These are phyloP conservation scores for Calycina herbarum DNA, from an alignment of 2,329 filamentous ascomycete species.

Conservation along the genomic window DNA sequence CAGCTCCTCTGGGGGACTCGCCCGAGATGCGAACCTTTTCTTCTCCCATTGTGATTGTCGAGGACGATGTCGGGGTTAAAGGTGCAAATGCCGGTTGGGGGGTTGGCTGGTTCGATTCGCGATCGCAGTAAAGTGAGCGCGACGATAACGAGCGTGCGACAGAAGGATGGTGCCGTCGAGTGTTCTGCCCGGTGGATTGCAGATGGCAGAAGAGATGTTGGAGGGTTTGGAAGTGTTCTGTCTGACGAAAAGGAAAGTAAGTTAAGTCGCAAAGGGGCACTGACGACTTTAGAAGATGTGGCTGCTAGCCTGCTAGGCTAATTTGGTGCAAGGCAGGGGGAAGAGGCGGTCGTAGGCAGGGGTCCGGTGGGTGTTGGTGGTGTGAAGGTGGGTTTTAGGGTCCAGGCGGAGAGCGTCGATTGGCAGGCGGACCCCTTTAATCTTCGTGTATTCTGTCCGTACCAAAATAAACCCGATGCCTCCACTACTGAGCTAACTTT, in stretches of 20 bases:
- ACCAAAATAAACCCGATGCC: no score
- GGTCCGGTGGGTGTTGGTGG: background rate
- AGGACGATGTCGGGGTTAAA: background rate
- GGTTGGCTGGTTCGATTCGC: conserved; percentile 24
- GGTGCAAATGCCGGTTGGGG: background rate
- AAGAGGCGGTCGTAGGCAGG: background rate
- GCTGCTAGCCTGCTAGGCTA: background rate
- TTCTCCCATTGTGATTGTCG: conserved; percentile 57
- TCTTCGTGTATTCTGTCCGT: no score
- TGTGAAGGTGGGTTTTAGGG: no score
- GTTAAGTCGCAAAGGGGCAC: background rate
- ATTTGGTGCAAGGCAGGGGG: background rate
- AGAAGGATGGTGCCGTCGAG: background rate
- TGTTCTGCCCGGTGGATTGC: background rate
- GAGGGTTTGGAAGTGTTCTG: background rate
- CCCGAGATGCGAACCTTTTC: conserved; percentile 85
- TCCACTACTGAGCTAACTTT: no score
- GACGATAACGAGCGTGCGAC: conserved; percentile 22
- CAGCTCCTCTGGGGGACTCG: conserved; percentile 65
- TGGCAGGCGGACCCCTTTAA: no score
- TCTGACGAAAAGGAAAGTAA: background rate
- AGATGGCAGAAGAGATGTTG: background rate
- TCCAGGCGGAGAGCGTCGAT: no score
- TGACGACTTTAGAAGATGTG: background rate
- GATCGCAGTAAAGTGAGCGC: conserved; percentile 25